These are phyloP conservation scores for Kurtzmaniella quercitrusa DNA, from an alignment of 1,139 yeast genomes.

Conservation along the genomic window DNA sequence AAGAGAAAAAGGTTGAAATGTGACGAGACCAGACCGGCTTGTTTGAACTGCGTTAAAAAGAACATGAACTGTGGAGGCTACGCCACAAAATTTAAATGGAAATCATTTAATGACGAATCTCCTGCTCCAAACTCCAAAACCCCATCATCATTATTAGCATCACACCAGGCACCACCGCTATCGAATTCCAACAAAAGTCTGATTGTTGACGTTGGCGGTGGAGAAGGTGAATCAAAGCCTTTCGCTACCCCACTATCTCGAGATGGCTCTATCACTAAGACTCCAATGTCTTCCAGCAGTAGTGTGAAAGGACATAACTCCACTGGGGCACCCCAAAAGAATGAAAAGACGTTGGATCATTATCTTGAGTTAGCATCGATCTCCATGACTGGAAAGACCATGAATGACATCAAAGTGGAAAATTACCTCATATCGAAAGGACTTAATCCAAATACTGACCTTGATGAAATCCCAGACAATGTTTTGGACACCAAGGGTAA, in stretches of 20 bases:
- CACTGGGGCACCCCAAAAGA: conserved; percentile 3
- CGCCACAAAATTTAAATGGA: conserved; percentile 61
- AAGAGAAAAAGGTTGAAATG: conserved; percentile 87
- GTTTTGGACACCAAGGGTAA: neutral
- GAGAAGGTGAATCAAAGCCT: neutral
- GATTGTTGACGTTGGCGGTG: neutral
- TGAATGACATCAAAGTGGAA: conserved; percentile 45
- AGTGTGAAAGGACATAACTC: conserved; percentile 2
- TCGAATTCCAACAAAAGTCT: neutral
- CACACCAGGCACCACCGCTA: neutral
- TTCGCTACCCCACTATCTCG: neutral
- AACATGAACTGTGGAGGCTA: conserved; percentile 37
- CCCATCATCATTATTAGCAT: neutral
- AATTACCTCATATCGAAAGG: conserved; percentile 47
- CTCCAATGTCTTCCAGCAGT: neutral
- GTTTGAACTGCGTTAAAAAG: conserved; percentile 56
- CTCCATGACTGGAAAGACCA: conserved; percentile 50
- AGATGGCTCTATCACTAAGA: neutral
- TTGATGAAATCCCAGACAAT: conserved; percentile 1
- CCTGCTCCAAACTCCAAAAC: neutral
- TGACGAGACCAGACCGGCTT: conserved; percentile 79
- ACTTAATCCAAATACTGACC: conserved; percentile 34
- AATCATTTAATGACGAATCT: conserved; percentile 36
- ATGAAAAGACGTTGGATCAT: conserved; percentile 21
- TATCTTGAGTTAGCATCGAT: conserved; percentile 52